These are phyloP conservation scores for Aspergillus nomiae DNA, from an alignment of 2,329 filamentous ascomycete species.

Conservation along the genomic window DNA sequence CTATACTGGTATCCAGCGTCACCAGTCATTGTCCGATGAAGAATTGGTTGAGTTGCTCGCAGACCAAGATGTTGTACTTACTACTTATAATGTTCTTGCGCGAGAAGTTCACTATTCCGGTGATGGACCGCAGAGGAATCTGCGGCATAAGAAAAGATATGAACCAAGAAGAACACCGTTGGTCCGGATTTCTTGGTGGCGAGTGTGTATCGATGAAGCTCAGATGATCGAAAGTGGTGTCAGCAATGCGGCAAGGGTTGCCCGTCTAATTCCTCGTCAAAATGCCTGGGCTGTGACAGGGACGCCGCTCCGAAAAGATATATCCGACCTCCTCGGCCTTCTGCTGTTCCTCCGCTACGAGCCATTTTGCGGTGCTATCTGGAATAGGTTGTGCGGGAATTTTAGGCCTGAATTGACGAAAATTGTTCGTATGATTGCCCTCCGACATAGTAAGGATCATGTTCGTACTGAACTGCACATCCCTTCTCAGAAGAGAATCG, in stretches of 20 bases:
- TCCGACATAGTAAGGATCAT: conserved; percentile 83
- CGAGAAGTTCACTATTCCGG: conserved; percentile 77
- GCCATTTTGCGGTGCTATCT: conserved; percentile 71
- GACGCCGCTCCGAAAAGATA: conserved; percentile 80
- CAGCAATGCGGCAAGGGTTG: conserved; percentile 78
- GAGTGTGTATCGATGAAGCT: conserved; percentile 68
- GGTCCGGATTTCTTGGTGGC: conserved; percentile 83
- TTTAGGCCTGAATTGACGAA: conserved; percentile 66
- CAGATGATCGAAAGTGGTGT: conserved; percentile 94
- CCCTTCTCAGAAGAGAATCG: conserved; percentile 79
- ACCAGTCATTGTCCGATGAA: conserved; percentile 36
- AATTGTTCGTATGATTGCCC: conserved; percentile 70
- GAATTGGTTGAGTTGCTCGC: conserved; percentile 51
- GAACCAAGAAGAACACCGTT: conserved; percentile 72
- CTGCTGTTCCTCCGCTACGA: conserved; percentile 78
- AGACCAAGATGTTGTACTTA: conserved; percentile 59
- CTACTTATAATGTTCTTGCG: conserved; percentile 70
- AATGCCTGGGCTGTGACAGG: conserved; percentile 93
- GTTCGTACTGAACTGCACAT: conserved; percentile 77
- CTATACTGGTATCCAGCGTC: conserved; percentile 57
- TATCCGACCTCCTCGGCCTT: conserved; percentile 77
- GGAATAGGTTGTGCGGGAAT: conserved; percentile 65
- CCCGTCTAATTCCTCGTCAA: conserved; percentile 74
- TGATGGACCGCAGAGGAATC: conserved; percentile 69
- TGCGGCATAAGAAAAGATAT: conserved; percentile 66